Conservation (phyloP, 768 basidiomycete genomes). For the Coprinellus micaceus region DNA sequence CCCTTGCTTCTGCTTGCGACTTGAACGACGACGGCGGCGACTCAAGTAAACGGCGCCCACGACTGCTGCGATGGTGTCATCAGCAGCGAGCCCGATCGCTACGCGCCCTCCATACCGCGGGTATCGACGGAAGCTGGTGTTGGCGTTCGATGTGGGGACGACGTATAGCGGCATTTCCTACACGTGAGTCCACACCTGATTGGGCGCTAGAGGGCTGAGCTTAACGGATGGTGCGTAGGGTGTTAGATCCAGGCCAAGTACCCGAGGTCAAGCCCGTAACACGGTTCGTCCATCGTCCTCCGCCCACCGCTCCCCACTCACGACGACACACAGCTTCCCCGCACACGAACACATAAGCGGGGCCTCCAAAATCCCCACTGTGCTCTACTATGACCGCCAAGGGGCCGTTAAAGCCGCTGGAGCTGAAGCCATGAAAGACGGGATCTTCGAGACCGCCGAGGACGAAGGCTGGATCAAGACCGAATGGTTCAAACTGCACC, state of each 20-base stretch:
- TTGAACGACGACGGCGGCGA: too few species aligned
- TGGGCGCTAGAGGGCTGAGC: too few species aligned
- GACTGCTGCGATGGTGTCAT: too few species aligned
- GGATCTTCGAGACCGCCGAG: slow-evolving; percentile 33
- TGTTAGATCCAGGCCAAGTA: slow-evolving; percentile 36
- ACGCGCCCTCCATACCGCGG: too few species aligned
- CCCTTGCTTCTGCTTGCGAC: too few species aligned
- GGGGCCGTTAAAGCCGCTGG: slow-evolving; percentile 37
- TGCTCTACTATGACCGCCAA: slow-evolving; percentile 40
- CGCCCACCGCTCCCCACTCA: background rate
- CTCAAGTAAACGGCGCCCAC: too few species aligned
- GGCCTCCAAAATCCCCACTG: slow-evolving; percentile 44
- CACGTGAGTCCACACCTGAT: too few species aligned
- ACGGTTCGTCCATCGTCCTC: slow-evolving; percentile 7
- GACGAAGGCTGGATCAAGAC: slow-evolving; percentile 43
- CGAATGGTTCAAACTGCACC: slow-evolving; percentile 42
- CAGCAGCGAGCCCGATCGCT: too few species aligned
- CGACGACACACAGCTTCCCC: slow-evolving; percentile 38
- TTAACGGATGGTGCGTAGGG: slow-evolving; percentile 15
- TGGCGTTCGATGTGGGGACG: too few species aligned
- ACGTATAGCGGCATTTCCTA: too few species aligned
- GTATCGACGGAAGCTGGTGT: too few species aligned
- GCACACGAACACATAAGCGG: slow-evolving; percentile 38
- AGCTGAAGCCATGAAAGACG: slow-evolving; percentile 38
- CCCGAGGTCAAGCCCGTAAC: slow-evolving; percentile 22